A percentile compares a stretch with the other conserved stretches of the same genome.
Evolutionary conservation across 768 basidiomycete species (phyloP).

Genomic region (Leccinum ochraceum): DNA sequence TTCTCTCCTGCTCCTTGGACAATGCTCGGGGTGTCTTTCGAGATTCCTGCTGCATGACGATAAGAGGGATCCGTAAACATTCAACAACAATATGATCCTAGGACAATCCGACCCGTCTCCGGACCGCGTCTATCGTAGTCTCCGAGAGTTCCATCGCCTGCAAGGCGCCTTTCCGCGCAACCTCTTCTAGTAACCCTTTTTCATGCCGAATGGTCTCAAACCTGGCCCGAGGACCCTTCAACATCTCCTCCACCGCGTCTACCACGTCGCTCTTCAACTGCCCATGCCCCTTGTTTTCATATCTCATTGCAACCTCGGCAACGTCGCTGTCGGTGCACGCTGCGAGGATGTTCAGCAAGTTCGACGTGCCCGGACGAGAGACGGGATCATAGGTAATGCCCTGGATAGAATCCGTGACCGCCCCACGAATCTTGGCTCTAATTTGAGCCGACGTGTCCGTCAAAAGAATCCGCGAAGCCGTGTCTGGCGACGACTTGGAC

Average conservation of each 20-base stretch:
- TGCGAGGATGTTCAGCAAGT: constrained; percentile 76
- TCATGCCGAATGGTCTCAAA: constrained; percentile 67
- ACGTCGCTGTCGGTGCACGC: constrained; percentile 61
- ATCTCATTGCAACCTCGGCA: constrained; percentile 47
- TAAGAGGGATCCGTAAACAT: constrained; percentile 14
- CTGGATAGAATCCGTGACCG: constrained; percentile 81
- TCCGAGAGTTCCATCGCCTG: constrained; percentile 63
- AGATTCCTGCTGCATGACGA: background rate
- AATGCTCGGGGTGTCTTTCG: constrained; percentile 34
- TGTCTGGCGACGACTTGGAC: constrained; percentile 89
- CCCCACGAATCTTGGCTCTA: constrained; percentile 66
- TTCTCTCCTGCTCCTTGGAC: constrained; percentile 59
- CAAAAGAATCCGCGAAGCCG: constrained; percentile 80
- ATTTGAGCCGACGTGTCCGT: constrained; percentile 72
- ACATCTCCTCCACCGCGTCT: constrained; percentile 66
- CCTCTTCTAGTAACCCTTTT: constrained; percentile 54
- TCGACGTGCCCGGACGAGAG: constrained; percentile 79
- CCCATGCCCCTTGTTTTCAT: constrained; percentile 58
- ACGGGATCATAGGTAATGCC: constrained; percentile 82
- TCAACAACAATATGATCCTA: constrained; percentile 24
- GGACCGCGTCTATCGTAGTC: constrained; percentile 67
- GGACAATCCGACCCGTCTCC: constrained; percentile 60
- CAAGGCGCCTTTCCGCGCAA: constrained; percentile 64
- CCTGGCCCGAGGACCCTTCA: constrained; percentile 68
- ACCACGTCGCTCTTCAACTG: constrained; percentile 73